Evolutionary conservation across 2,329 filamentous ascomycete genomes (phyloP).

Genomic region (Emericellopsis atlantica): DNA sequence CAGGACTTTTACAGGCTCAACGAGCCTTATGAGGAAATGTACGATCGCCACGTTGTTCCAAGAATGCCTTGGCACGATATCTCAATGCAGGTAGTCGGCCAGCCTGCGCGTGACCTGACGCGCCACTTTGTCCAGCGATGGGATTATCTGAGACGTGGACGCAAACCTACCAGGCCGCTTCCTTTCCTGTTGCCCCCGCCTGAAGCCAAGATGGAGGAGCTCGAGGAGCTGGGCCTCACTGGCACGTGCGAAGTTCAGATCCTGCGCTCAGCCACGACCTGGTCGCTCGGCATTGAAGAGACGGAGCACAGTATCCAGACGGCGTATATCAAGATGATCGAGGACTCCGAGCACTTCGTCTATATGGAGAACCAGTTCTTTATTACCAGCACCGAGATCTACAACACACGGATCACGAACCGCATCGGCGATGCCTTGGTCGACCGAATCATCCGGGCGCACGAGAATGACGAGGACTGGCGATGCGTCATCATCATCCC

Average conservation of each 20-base stretch:
- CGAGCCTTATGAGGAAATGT: slow-evolving; percentile 98
- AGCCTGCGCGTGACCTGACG: slow-evolving; percentile 86
- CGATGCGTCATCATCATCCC: slow-evolving; percentile 82
- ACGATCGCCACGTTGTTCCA: slow-evolving; percentile 76
- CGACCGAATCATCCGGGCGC: slow-evolving; percentile 75
- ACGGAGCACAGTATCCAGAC: slow-evolving; percentile 93
- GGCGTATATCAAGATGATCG: slow-evolving; percentile 88
- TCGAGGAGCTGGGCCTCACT: slow-evolving; percentile 76
- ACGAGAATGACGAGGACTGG: slow-evolving; percentile 80
- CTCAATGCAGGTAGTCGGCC: slow-evolving; percentile 92
- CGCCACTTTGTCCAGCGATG: slow-evolving; percentile 95
- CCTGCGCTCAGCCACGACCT: slow-evolving; percentile 74
- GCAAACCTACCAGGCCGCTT: slow-evolving; percentile 85
- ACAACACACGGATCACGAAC: slow-evolving; percentile 81
- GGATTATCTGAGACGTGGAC: slow-evolving; percentile 90
- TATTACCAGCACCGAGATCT: slow-evolving; percentile 81
- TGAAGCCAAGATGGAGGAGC: slow-evolving; percentile 75
- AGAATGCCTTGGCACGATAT: slow-evolving; percentile 99
- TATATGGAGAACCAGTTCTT: slow-evolving; percentile 99
- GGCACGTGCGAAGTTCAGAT: slow-evolving; percentile 97
- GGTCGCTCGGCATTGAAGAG: slow-evolving; percentile 82
- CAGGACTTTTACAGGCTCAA: slow-evolving; percentile 90
- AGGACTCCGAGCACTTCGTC: slow-evolving; percentile 90
- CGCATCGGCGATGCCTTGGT: slow-evolving; percentile 90
- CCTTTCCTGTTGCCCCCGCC: slow-evolving; percentile 89